Evolutionary conservation across 768 basidiomycete genomes (phyloP).

Genomic region (Collybia mongolica): DNA sequence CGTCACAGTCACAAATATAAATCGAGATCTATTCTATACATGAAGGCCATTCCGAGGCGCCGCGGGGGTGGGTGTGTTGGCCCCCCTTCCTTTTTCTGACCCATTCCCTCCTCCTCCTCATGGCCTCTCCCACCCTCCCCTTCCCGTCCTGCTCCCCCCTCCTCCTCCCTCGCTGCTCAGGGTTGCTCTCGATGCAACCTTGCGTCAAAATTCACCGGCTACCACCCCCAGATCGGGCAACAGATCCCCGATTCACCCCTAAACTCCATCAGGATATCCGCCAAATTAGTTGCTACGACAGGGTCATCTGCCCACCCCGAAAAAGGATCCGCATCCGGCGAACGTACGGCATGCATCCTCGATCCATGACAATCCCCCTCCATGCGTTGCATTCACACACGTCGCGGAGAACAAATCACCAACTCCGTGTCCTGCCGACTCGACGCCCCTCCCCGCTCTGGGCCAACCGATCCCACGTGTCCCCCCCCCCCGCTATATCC

Average conservation of each 20-base stretch:
- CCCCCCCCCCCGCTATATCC: not conserved
- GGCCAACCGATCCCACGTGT: constrained; percentile 4
- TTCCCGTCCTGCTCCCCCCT: not conserved
- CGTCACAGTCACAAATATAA: constrained; percentile 19
- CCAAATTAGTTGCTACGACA: constrained; percentile 24
- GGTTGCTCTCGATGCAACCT: constrained; percentile 5
- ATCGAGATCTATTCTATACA: constrained; percentile 10
- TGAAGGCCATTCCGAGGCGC: constrained; percentile 43
- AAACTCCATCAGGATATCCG: constrained; percentile 21
- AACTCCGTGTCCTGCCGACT: not conserved
- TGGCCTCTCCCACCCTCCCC: constrained; percentile 20
- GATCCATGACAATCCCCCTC: constrained; percentile 12
- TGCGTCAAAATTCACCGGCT: constrained; percentile 18
- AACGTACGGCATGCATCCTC: constrained; percentile 15
- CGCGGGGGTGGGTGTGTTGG: constrained; percentile 31
- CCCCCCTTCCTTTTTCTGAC: constrained; percentile 11
- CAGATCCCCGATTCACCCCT: constrained; percentile 25
- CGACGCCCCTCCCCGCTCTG: not conserved
- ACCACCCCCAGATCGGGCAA: constrained; percentile 20
- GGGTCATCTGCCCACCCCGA: constrained; percentile 18
- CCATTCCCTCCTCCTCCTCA: constrained; percentile 24
- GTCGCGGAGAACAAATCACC: constrained; percentile 21
- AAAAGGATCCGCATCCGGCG: constrained; percentile 24
- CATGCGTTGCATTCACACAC: constrained; percentile 14
- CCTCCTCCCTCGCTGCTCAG: constrained; percentile 4